Evolutionary conservation across 1,139 yeast species (phyloP), one percentile per base, ranked within the genome.

Genomic region (Protomyces inundatus): DNA sequence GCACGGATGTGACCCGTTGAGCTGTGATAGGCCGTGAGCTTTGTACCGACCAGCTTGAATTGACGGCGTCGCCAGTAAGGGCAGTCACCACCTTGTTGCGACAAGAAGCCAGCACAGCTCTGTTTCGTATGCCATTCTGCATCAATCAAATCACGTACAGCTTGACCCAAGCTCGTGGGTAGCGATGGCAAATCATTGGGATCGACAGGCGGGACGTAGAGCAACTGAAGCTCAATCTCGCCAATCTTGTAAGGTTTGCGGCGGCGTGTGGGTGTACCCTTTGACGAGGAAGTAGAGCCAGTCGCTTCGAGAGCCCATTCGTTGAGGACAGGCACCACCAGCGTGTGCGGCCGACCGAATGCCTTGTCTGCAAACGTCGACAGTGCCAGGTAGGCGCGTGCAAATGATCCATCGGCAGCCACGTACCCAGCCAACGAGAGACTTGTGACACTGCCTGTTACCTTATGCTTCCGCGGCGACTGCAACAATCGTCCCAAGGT

Each of bases 81-180:
- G 71, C 89, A 84, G 75, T 87, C 95, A 0, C 93, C 93, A 23
- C 93, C 95, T 69, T 85, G 89, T 75, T 87, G 95, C 64, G 84
- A 83, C 75, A 87, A 77, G 71, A 80, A 85, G 2, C 93, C 93
- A 69, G 85, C 86, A 67, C 76, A 73, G 34, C 52, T 55, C 16
- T 51, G 56, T n/a, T 59, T 54, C 9, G 61, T 54, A 48, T 65
- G 61, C 69, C 69, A 68, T 53, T 63, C 68, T 4, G 66, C 68
- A 53, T 54, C 61, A 37, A 51, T 50, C 36, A 66, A 16, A 16
- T 66, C 68, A 5, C 61, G 56, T 12, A 66, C 50, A 12, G 66
- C 66, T 14, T 67, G 61, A 9, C 62, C 51, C n/a, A 66, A 45
- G 12, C 68, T 65, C 14, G 58, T 53, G 10, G 67, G 67, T 30